Base-by-base conservation (phyloP, 139 green algal genomes). In the Raphidocelis subcapitata region DNA sequence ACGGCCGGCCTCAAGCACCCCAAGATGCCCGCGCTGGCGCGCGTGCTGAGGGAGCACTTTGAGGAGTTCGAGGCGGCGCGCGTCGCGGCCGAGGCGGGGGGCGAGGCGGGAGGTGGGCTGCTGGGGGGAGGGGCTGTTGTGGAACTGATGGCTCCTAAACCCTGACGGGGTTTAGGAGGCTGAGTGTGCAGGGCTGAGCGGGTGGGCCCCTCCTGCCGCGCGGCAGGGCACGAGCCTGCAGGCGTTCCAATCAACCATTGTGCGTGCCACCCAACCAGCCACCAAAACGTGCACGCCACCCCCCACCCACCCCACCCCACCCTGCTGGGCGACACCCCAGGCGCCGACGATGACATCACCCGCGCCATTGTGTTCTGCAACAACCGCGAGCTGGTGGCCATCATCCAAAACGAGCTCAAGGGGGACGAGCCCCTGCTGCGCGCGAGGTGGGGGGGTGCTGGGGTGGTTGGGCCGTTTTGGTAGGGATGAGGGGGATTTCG, bases 361-460 rank as follows among this genome's bases (percentile, higher is more conserved):
- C 81, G 86, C 3, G 88, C 86, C 44, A 94, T 96, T 70, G 85
- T 97, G 32, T 97, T 95, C 82, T 92, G 85, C 16, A 91, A 68
- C 16, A 82, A 89, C n/a, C 74, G 92, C 4, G 82, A 93, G 4
- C 88, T 81, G 23, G 94, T 98, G 46, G 36, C 72, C 1, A 62
- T 86, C 31, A 94, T 98, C 62, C 74, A 88, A 21, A 52, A 83
- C 4, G 61, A 79, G 35, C 79, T 97, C 32, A 74, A 77, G 26
- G 57, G 76, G n/a, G 76, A 91, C 36, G 61, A 80, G 44, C 81
- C 81, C 5, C 15, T 79, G 20, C 82, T 95, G 64, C 75, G 54
- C 5, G 84, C 89, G 33, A 84, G 69, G 83, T 90, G 64, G 14
- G 62, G 3, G 14, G 36, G 32, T 73, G n/a, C 24, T 20, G 57